Conservation (phyloP, 2,329 filamentous ascomycete species). For the Colletotrichum brevisporum region DNA sequence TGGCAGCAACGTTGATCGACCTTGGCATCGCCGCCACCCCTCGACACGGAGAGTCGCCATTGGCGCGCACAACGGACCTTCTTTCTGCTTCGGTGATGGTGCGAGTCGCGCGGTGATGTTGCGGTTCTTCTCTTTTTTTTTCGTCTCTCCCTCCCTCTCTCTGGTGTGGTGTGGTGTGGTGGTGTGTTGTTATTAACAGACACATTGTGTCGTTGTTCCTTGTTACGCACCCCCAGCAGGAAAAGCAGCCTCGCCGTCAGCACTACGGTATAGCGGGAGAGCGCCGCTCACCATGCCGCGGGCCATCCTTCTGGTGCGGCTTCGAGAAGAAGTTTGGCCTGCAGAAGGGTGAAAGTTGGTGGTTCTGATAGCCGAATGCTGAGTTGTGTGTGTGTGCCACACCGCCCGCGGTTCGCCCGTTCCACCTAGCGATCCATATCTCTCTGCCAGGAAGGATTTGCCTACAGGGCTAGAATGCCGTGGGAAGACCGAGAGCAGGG, state of each 20-base stretch:
- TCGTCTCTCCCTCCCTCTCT: not conserved
- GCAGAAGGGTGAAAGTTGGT: slow-evolving; percentile 13
- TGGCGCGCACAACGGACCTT: slow-evolving; percentile 30
- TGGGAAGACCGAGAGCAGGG: no score
- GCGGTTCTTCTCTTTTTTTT: not conserved
- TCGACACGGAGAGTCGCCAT: slow-evolving; percentile 8
- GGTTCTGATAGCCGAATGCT: slow-evolving; percentile 28
- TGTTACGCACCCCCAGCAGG: no score
- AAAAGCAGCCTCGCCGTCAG: no score
- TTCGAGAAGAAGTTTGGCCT: slow-evolving; percentile 37
- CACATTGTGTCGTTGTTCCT: no score
- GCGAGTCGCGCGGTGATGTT: slow-evolving; percentile 19
- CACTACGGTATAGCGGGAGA: slow-evolving; percentile 2
- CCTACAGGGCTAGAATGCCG: no score
- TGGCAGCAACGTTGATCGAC: slow-evolving; percentile 39
- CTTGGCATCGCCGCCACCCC: slow-evolving; percentile 39
- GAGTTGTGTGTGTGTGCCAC: not conserved
- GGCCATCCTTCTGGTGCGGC: slow-evolving; percentile 36
- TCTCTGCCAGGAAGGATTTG: slow-evolving; percentile 7
- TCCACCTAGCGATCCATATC: no score
- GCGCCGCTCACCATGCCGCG: slow-evolving; percentile 4
- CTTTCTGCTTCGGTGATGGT: slow-evolving; percentile 33
- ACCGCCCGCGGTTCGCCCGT: slow-evolving; percentile 17
- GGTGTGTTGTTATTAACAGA: not conserved
- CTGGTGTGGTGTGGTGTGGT: not conserved